Evolutionary conservation across 306 rosid genomes (phyloP), one percentile per base, ranked within the genome.

Genomic region (Rosa rugosa): DNA sequence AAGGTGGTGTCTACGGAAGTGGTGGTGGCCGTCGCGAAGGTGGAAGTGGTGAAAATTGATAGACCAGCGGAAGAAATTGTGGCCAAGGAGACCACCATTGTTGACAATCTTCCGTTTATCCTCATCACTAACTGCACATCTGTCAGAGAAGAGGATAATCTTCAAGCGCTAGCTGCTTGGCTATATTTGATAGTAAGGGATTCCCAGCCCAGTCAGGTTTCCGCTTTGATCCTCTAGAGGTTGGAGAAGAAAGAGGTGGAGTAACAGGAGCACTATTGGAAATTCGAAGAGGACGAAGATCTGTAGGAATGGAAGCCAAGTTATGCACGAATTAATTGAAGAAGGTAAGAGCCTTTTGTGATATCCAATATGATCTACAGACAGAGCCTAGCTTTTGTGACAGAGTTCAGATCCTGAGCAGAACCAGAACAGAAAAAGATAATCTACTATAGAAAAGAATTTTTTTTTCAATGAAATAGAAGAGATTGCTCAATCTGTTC

Each of bases 221-320:
- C 66, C 96, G 88, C 85, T 95, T 95, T 0, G 99, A 90, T 31
- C 91, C 90, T 78, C 98, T 78, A 0, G 97, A 86, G 25, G 92
- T 88, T 10, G 99, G 99, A 1, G 99, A 95, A 50, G 99, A 95
- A 51, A 92, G 97, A 31, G 97, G 98, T 20, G 99, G 99, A 3
- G 99, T 92, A 6, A 92, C 97, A 40, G 98, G 98, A 20, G 97
- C 97, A 45, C 99, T 95, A 38, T 90, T 95, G 7, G 99, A 95
- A 66, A 91, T 95, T 77, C 97, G 80, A 6, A 95, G 94, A 68
- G 97, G 94, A 4, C 97, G 97, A 17, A 95, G 97, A 74, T 92
- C 91, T 27, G 92, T 47, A 0, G 97, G 97, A 46, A 92, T 92
- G 63, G 97, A 88, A 47, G 93, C 86, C 53, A 95, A 87, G 84